Evolutionary conservation across 2,329 filamentous ascomycete genomes (phyloP), one percentile per base, ranked within the genome.

Genomic region (Trichoderma simmonsii): DNA sequence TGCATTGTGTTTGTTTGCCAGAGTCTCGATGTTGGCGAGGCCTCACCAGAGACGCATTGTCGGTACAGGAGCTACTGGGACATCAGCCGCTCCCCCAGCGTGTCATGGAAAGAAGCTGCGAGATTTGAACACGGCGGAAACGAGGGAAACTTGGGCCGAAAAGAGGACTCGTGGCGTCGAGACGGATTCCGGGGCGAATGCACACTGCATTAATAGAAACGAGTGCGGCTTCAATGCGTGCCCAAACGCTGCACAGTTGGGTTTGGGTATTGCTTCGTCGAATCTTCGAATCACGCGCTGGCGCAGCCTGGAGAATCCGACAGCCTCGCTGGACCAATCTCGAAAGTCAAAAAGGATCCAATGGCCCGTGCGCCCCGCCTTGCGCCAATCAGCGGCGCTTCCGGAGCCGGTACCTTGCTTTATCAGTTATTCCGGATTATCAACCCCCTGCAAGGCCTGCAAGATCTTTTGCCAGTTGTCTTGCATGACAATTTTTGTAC

Each of bases 381-480:
- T 24, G 39, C 36, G n/a, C 72, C 72, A 73, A 32, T 71, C 24
- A 73, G 54, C 48, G 24, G 34, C 75, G 77, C 70, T 79, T 79
- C 79, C 79, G 73, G 54, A 28, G 24, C 4, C 28, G 65, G 54
- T 71, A 75, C 70, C 75, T 75, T 75, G 73, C 72, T 71, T 73
- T 73, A 72, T 73, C 73, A 72, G 78, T 79, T 81, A 79, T 80
- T 80, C 79, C 79, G 79, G 63, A 70, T 70, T 62, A 70, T 60
- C 66, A 59, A 26, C 39, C 54, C 70, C 62, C 54, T 54, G 70
- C 36, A 30, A 65, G 56, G 56, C 36, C 70, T 65, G 70, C 70
- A 64, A 65, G 71, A 70, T 70, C 61, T 61, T 72, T 67, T 62
- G 62, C 63, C 62, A 61, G 64, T 63, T 66, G 69, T 74, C 75